These are phyloP conservation scores for Solanum commersonii DNA, from an alignment of 257 asterid genomes.

Conservation along the genomic window DNA sequence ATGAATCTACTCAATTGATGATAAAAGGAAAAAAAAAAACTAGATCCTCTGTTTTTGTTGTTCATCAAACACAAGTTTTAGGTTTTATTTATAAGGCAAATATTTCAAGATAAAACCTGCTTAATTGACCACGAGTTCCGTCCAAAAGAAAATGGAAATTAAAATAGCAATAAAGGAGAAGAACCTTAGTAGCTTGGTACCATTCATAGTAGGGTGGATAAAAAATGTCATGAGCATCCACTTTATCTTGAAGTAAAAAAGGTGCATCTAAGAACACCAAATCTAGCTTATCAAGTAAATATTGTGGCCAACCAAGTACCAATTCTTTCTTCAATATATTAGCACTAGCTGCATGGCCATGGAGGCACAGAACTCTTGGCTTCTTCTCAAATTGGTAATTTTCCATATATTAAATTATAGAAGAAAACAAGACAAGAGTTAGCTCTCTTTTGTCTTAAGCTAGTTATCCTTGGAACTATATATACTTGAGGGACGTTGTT, in stretches of 20 bases:
- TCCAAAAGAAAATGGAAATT: too few relatives aligned
- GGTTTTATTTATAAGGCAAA: too few relatives aligned
- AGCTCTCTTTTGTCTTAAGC: too few relatives aligned
- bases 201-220: slow-evolving; percentile 26
- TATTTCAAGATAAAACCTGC: too few relatives aligned
- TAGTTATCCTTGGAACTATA: neutral
- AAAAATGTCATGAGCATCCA: slow-evolving; percentile 11
- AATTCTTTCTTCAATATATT: slow-evolving; percentile 17
- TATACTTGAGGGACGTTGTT: neutral
- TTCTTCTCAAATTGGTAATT: neutral
- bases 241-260: slow-evolving; percentile 7
- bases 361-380: slow-evolving; percentile 24
- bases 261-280: slow-evolving; percentile 25
- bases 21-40: too few relatives aligned
- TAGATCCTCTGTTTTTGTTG: too few relatives aligned
- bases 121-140: too few relatives aligned
- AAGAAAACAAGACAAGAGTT: neutral
- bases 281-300: slow-evolving; percentile 10
- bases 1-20: neutral
- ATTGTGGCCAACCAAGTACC: slow-evolving; percentile 15
- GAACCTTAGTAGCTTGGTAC: slow-evolving; percentile 7
- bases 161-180: neutral
- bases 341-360: slow-evolving; percentile 17
- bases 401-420: neutral
- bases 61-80: too few relatives aligned